Evolutionary conservation across 129 eudicot genomes (phyloP).

Genomic region (Escallonia herrerae): DNA sequence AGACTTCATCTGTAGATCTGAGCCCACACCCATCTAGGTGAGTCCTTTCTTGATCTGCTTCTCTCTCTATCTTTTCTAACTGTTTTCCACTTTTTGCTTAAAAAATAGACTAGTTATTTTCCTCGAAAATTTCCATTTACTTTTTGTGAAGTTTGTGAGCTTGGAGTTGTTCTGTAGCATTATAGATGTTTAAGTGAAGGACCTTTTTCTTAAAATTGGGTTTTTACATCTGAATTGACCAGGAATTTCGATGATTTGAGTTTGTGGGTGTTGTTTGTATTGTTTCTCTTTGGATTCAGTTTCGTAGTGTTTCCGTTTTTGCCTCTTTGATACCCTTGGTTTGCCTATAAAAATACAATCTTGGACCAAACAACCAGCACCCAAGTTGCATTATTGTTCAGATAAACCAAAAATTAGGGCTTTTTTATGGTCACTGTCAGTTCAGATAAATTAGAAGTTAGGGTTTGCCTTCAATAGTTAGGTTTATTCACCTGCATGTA

Average conservation of each 20-base stretch:
- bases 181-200: not conserved
- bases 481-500: conserved; percentile 1
- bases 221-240: not conserved
- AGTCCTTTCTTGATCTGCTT: conserved; percentile 11
- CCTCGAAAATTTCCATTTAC: not conserved
- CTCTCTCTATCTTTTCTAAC: not conserved
- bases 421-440: not conserved
- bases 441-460: conserved; percentile 1
- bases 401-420: too few species aligned
- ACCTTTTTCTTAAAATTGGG: not conserved
- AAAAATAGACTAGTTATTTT: not conserved
- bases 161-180: not conserved
- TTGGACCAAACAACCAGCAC: too few species aligned
- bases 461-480: conserved; percentile 7
- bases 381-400: too few species aligned
- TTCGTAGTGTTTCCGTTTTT: too few species aligned
- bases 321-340: too few species aligned
- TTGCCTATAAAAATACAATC: too few species aligned
- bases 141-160: not conserved
- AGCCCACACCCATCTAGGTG: conserved; percentile 5
- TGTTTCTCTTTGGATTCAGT: too few species aligned
- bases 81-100: not conserved
- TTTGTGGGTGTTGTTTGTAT: conserved; percentile 5
- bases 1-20: conserved; percentile 8
- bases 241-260: not conserved